phyloP scores from a whole-genome alignment of 2,329 filamentous ascomycete genomes.

The Westerdykella ornata region DNA sequence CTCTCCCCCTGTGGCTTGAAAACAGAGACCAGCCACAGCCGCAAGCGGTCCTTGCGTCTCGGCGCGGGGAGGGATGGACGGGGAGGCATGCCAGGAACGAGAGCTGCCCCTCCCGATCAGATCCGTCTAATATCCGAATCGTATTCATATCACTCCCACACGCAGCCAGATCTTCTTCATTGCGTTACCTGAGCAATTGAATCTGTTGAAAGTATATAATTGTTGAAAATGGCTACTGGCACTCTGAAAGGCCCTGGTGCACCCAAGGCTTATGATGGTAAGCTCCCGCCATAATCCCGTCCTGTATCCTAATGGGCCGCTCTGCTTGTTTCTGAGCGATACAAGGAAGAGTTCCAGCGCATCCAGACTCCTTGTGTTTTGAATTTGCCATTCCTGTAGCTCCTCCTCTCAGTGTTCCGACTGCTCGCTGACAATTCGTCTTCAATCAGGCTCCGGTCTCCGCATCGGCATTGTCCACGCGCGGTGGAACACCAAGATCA shows the following conservation, averaged over 20 bases:
- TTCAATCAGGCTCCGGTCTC: conserved; percentile 49
- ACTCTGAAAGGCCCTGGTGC: conserved; percentile 58
- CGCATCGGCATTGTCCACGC: conserved; percentile 94
- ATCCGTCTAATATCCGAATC: neutral
- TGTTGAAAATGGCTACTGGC: conserved; percentile 38
- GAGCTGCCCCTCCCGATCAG: neutral
- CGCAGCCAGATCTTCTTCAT: neutral
- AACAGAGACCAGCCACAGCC: too few species aligned
- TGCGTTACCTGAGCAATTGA: neutral
- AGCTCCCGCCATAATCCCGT: conserved; percentile 12
- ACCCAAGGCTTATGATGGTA: conserved; percentile 52
- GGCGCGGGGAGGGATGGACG: conserved; percentile 2
- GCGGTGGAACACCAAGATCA: conserved; percentile 87
- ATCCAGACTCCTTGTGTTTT: neutral
- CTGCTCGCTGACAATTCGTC: conserved; percentile 5
- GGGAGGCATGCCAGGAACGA: conserved; percentile 9
- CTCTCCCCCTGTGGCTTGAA: too few species aligned
- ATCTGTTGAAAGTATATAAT: too few species aligned
- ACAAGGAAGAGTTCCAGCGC: neutral
- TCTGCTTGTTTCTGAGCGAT: too few species aligned
- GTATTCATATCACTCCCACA: neutral
- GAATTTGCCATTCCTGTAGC: conserved; percentile 3
- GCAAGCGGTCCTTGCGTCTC: too few species aligned
- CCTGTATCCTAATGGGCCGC: neutral
- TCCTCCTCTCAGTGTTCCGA: conserved; percentile 2